A percentile compares a stretch with the other conserved stretches of the same genome.
Evolutionary conservation across 345 rosid genomes (phyloP).

Genomic region (Populus alba): DNA sequence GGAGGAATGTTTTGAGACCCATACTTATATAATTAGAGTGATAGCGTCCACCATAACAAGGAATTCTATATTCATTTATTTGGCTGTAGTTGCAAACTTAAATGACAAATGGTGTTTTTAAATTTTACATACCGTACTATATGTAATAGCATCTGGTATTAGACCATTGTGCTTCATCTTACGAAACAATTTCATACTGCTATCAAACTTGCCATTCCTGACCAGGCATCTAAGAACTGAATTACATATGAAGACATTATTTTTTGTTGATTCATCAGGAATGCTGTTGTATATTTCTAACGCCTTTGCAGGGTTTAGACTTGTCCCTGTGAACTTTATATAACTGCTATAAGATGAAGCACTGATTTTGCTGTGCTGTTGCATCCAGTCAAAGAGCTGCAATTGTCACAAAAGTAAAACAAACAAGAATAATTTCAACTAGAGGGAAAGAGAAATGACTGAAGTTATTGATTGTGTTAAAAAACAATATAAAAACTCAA

Average conservation of each 20-base stretch:
- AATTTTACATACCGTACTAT: constrained; percentile 59
- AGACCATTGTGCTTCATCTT: constrained; percentile 89
- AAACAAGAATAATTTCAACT: not conserved
- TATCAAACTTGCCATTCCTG: constrained; percentile 64
- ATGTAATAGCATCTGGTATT: constrained; percentile 75
- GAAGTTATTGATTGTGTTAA: not conserved
- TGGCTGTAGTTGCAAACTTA: not conserved
- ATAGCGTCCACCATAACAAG: not conserved
- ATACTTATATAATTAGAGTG: not conserved
- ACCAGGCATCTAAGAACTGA: constrained; percentile 74
- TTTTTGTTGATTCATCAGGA: constrained; percentile 55
- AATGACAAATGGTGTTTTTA: not conserved
- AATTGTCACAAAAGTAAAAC: constrained; percentile 18
- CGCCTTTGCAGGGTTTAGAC: constrained; percentile 57
- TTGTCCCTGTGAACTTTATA: constrained; percentile 63
- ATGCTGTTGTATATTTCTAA: constrained; percentile 66
- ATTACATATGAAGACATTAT: constrained; percentile 76
- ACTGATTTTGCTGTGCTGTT: constrained; percentile 57
- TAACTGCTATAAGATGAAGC: constrained; percentile 71
- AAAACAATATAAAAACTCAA: not conserved
- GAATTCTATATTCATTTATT: constrained; percentile 1
- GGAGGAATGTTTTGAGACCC: too few relatives aligned
- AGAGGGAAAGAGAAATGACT: not conserved
- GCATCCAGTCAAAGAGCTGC: constrained; percentile 96
- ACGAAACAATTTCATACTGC: constrained; percentile 63